Base-by-base conservation (phyloP, 805 yeast genomes). In the Metschnikowia drakensbergensis region DNA sequence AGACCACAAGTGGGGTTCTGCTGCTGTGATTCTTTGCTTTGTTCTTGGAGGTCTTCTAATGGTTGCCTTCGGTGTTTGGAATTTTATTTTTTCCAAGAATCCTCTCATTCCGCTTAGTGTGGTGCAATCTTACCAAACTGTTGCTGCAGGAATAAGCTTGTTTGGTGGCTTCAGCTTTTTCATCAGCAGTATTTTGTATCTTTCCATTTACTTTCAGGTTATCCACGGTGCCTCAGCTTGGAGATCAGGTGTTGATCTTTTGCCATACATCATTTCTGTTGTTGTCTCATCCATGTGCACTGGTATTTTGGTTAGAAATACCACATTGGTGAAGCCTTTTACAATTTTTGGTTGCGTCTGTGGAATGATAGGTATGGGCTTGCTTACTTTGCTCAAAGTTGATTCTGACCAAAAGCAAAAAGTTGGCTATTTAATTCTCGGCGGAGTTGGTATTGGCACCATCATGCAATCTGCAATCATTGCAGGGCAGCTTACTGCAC, bases 181-280 rank as follows among this genome's bases (percentile, higher is more conserved):
- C 54, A 57, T 61, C 28, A 44, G 53, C 34, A 37, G 50, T 22
- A 49, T 58, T 27, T 44, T 55, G 46, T 77, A 67, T 53, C 49
- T 71, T 13, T 63, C 77, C 4, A 63, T 71, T n/a, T 79, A 78
- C 57, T 81, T 77, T 61, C 83, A 81, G 58, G 74, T 73, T 26
- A 65, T 79, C 6, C 65, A 62, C 39, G 72, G 65, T 9, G 62
- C 66, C 36, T 67, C 65, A 44, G 69, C 81, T 4, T 64, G 75
- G 63, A 61, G 63, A 25, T 67, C 81, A 3, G 83, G 83, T 34
- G 58, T 77, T 30, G 65, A 73, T 26, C 58, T 74, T 34, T 59
- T 79, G 28, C 80, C 83, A 0, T 42, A 64, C 31, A 67, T 77
- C 42, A 60, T 76, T 25, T 54, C 76, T 13, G 67, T 72, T 29